These are phyloP conservation scores for Botrytis elliptica DNA, from an alignment of 2,329 filamentous ascomycete species.

Conservation along the genomic window DNA sequence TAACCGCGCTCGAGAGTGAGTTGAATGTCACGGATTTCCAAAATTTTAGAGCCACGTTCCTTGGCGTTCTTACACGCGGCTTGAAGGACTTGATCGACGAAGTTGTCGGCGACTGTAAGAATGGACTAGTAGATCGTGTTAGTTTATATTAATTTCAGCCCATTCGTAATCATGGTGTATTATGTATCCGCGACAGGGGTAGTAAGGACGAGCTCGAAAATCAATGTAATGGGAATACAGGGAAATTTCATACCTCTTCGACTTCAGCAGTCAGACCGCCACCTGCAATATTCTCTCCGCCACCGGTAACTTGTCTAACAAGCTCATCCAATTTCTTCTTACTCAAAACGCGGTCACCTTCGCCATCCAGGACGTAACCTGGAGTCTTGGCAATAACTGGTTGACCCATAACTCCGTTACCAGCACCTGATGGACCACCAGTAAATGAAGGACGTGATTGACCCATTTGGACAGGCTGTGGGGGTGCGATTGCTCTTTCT, in stretches of 20 bases:
- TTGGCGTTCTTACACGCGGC: slow-evolving; percentile 89
- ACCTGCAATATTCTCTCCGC: slow-evolving; percentile 68
- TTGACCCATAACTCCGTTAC: slow-evolving; percentile 81
- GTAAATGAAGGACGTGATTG: slow-evolving; percentile 77
- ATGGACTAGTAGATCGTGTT: slow-evolving; percentile 61
- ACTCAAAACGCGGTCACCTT: slow-evolving; percentile 89
- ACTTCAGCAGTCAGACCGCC: slow-evolving; percentile 83
- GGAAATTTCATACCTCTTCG: slow-evolving; percentile 70
- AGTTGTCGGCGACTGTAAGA: slow-evolving; percentile 86
- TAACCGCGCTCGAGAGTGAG: slow-evolving; percentile 80
- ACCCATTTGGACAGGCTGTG: slow-evolving; percentile 71
- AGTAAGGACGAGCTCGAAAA: slow-evolving; percentile 14
- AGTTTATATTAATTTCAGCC: slow-evolving; percentile 6
- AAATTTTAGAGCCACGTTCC: slow-evolving; percentile 82
- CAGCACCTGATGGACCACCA: slow-evolving; percentile 70
- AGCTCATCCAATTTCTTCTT: slow-evolving; percentile 98
- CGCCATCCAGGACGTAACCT: slow-evolving; percentile 82
- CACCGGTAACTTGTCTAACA: slow-evolving; percentile 88
- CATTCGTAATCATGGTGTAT: neutral
- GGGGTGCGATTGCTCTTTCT: slow-evolving; percentile 64
- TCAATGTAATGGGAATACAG: slow-evolving; percentile 6
- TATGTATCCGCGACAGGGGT: neutral
- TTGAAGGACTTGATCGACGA: slow-evolving; percentile 87
- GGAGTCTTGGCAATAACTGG: slow-evolving; percentile 81
- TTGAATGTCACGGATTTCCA: slow-evolving; percentile 86